A percentile compares a stretch with the other conserved stretches of the same genome.
Evolutionary conservation across 2,329 filamentous ascomycete genomes (phyloP).

Genomic region (Bipolaris sorokiniana): DNA sequence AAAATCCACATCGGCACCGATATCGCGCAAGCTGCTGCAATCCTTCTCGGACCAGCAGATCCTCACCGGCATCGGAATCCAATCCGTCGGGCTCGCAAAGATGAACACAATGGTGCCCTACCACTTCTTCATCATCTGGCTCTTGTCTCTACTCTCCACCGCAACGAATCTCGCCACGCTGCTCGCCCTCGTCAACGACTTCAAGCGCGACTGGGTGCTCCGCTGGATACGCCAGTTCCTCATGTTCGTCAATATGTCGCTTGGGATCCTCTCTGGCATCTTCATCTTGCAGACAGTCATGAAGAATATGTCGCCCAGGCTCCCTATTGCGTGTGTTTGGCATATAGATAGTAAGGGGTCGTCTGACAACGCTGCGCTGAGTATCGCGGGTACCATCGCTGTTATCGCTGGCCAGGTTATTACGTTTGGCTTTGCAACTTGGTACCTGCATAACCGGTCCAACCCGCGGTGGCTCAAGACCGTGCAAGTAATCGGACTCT

Average conservation of each 20-base stretch:
- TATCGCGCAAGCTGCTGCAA: constrained; percentile 68
- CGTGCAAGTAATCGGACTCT: constrained; percentile 61
- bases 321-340: constrained; percentile 70
- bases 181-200: constrained; percentile 69
- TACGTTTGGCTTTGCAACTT: constrained; percentile 66
- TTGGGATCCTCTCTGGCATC: constrained; percentile 63
- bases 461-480: constrained; percentile 61
- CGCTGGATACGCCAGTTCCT: constrained; percentile 69
- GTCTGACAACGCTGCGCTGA: constrained; percentile 54
- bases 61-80: constrained; percentile 71
- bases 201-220: constrained; percentile 70
- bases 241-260: constrained; percentile 68
- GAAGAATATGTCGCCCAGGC: constrained; percentile 58
- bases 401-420: constrained; percentile 65
- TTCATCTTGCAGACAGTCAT: constrained; percentile 64
- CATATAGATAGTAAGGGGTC: constrained; percentile 49
- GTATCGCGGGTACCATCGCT: constrained; percentile 65
- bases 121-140: constrained; percentile 75
- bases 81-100: constrained; percentile 67
- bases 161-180: constrained; percentile 70
- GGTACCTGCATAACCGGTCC: constrained; percentile 66
- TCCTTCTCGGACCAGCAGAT: constrained; percentile 73
- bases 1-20: constrained; percentile 55
- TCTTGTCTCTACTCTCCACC: constrained; percentile 68
- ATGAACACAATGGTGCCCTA: constrained; percentile 66